Percentiles rank a stretch among this genome's conserved stretches.
phyloP scores from a whole-genome alignment of 2,329 filamentous ascomycete species.

The Phyllosticta citribraziliensis region DNA sequence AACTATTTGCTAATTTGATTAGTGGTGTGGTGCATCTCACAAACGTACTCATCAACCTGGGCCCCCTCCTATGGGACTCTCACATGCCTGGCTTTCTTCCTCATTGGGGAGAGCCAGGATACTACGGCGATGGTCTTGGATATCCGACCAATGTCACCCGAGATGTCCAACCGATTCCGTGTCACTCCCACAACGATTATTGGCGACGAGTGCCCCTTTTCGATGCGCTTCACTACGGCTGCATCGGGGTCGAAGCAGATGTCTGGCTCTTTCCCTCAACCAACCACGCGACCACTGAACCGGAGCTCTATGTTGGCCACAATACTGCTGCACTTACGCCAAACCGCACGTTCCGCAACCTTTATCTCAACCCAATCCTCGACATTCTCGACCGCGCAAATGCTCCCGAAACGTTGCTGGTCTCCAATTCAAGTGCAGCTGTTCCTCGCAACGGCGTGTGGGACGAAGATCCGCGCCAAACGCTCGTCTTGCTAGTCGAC shows the following conservation, averaged over 20 bases:
- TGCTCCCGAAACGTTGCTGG: constrained; percentile 13
- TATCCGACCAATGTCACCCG: constrained; percentile 40
- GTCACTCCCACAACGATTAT: constrained; percentile 52
- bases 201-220: constrained; percentile 46
- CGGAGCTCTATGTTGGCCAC: constrained; percentile 48
- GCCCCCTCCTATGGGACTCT: constrained; percentile 28
- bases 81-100: constrained; percentile 23
- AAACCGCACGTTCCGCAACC: constrained; percentile 38
- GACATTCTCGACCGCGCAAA: constrained; percentile 42
- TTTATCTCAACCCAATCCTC: constrained; percentile 46
- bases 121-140: constrained; percentile 23
- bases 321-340: constrained; percentile 36
- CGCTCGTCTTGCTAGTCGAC: constrained; percentile 44
- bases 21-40: constrained; percentile 35
- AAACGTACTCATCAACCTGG: constrained; percentile 28
- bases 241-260: constrained; percentile 47
- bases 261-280: constrained; percentile 40
- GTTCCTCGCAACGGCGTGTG: constrained; percentile 39
- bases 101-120: constrained; percentile 33
- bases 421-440: constrained; percentile 8
- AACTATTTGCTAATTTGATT: background rate
- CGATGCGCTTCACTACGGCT: constrained; percentile 46
- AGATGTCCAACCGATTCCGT: constrained; percentile 40
- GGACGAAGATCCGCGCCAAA: constrained; percentile 38
- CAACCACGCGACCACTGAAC: constrained; percentile 17